phyloP scores from a whole-genome alignment of 768 basidiomycete species.

The Phylloporus sp. region DNA sequence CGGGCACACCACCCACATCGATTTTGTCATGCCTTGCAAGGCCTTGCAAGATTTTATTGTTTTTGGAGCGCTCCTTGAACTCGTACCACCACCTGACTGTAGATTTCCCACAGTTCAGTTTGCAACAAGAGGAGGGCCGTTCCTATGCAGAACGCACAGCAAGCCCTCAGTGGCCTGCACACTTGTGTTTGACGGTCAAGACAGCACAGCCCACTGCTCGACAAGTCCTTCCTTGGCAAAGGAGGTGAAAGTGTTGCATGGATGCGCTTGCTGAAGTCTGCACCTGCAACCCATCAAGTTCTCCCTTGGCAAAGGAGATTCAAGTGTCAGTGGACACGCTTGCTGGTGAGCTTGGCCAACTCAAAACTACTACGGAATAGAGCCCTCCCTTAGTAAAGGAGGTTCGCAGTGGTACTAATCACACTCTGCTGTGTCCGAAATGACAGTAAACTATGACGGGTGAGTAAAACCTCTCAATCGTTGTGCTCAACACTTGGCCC shows the following conservation, averaged over 20 bases:
- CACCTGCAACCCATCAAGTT: not conserved
- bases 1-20: no score
- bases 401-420: not conserved
- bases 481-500: conserved; percentile 1
- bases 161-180: not conserved
- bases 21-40: no score
- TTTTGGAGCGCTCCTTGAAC: not conserved
- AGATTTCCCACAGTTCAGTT: not conserved
- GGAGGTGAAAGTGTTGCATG: conserved; percentile 1
- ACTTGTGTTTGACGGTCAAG: not conserved
- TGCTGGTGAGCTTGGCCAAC: not conserved
- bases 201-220: not conserved
- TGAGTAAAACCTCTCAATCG: not conserved
- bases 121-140: not conserved
- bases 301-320: conserved; percentile 1
- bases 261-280: conserved; percentile 1
- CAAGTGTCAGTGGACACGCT: not conserved
- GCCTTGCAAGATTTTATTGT: no score
- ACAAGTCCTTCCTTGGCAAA: conserved; percentile 6
- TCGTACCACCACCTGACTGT: not conserved
- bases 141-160: not conserved
- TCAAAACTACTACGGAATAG: conserved; percentile 1
- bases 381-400: conserved; percentile 3
- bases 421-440: not conserved
- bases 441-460: conserved; percentile 1